These are phyloP conservation scores for Blastobotrys apis DNA, from an alignment of 1,139 yeast species.

Conservation along the genomic window DNA sequence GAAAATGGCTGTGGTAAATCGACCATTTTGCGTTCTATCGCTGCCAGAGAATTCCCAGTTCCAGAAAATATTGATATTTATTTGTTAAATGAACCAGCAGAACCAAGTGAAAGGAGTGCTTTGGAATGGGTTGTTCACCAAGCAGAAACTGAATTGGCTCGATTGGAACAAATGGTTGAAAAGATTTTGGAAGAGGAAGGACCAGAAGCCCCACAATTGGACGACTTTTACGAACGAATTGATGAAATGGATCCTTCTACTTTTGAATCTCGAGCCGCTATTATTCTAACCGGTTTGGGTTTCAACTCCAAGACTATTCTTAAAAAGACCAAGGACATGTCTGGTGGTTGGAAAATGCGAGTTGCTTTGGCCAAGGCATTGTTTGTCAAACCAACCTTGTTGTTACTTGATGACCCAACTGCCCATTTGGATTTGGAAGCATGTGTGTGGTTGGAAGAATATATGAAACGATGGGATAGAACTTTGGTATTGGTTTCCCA, in stretches of 20 bases:
- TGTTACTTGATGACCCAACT: slow-evolving; percentile 80
- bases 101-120: slow-evolving; percentile 85
- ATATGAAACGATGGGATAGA: slow-evolving; percentile 88
- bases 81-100: slow-evolving; percentile 95
- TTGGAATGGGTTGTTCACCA: slow-evolving; percentile 95
- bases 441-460: slow-evolving; percentile 99
- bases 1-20: slow-evolving; percentile 99
- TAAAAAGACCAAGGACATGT: slow-evolving; percentile 95
- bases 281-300: slow-evolving; percentile 95
- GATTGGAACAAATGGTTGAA: slow-evolving; percentile 89
- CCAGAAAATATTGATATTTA: slow-evolving; percentile 91
- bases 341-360: slow-evolving; percentile 98
- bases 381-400: slow-evolving; percentile 28
- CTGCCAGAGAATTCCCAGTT: slow-evolving; percentile 94
- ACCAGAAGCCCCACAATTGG: slow-evolving; percentile 84
- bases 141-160: slow-evolving; percentile 88
- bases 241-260: slow-evolving; percentile 95
- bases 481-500: slow-evolving; percentile 93
- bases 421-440: slow-evolving; percentile 99
- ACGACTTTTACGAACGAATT: slow-evolving; percentile 88
- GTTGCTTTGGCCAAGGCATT: slow-evolving; percentile 78
- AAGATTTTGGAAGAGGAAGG: slow-evolving; percentile 86
- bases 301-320: slow-evolving; percentile 80
- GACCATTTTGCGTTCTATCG: slow-evolving; percentile 84
- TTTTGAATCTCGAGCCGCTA: slow-evolving; percentile 93